Evolutionary conservation across 129 eudicot genomes (phyloP).

Genomic region (Sambucus nigra): DNA sequence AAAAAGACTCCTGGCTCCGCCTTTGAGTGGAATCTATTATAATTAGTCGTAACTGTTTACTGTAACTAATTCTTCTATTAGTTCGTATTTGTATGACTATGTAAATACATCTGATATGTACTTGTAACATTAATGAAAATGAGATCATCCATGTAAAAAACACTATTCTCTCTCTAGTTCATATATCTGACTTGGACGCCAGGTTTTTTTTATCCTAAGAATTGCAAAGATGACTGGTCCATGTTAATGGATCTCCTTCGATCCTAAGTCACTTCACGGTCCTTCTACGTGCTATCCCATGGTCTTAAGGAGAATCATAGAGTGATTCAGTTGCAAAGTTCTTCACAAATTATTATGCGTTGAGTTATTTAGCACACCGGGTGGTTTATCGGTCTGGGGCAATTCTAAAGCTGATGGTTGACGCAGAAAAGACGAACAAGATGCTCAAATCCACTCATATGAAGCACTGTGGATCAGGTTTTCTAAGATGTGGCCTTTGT

Average conservation of each 20-base stretch:
- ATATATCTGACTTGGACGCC: no score
- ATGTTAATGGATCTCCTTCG: slow-evolving; percentile 41
- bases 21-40: no score
- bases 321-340: slow-evolving; percentile 46
- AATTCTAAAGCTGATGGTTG: slow-evolving; percentile 76
- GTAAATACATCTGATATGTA: no score
- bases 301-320: slow-evolving; percentile 55
- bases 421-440: slow-evolving; percentile 63
- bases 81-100: no score
- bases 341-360: slow-evolving; percentile 50
- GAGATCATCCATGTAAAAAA: no score
- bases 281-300: slow-evolving; percentile 86
- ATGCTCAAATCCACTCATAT: slow-evolving; percentile 32
- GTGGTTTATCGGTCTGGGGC: slow-evolving; percentile 76
- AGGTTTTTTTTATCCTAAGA: no score
- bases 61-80: no score
- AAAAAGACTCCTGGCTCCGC: no score
- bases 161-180: no score
- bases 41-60: no score
- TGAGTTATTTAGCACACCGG: slow-evolving; percentile 81
- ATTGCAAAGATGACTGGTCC: slow-evolving; percentile 51
- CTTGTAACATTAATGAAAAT: no score
- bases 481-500: slow-evolving; percentile 47
- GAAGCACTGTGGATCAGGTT: slow-evolving; percentile 23
- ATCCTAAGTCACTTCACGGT: slow-evolving; percentile 69